phyloP scores from a whole-genome alignment of 202 grass and related monocot species.

The Dendrocalamus latiflorus region DNA sequence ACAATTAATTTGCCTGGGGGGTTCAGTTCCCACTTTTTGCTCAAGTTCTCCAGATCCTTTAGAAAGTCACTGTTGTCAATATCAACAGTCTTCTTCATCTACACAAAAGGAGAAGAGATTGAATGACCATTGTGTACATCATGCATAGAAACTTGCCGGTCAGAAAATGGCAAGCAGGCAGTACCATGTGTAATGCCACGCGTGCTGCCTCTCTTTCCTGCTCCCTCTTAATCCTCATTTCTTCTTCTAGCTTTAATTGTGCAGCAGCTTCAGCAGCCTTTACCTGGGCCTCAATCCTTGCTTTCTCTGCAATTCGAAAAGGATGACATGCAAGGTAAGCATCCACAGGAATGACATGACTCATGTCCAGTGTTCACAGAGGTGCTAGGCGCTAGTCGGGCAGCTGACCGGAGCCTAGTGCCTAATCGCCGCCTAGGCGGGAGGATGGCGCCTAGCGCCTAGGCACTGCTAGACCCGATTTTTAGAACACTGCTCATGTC shows the following conservation, averaged over 20 bases:
- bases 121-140: neutral
- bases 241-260: conserved; percentile 51
- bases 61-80: conserved; percentile 72
- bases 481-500: neutral
- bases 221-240: conserved; percentile 59
- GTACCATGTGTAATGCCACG: conserved; percentile 59
- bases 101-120: neutral
- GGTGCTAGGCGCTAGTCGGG: no score
- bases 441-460: no score
- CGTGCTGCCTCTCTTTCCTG: conserved; percentile 79
- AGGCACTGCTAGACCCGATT: no score
- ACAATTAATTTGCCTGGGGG: conserved; percentile 26
- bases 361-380: no score
- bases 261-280: conserved; percentile 63
- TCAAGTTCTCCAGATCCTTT: conserved; percentile 55
- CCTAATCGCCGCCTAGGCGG: no score
- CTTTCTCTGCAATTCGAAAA: conserved; percentile 52
- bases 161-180: neutral
- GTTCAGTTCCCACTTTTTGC: conserved; percentile 33
- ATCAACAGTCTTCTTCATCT: conserved; percentile 88
- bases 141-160: conserved; percentile 8
- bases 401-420: no score
- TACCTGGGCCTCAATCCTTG: conserved; percentile 73
- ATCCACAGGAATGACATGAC: conserved; percentile 1
- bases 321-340: neutral